Percentiles rank a stretch among this genome's conserved stretches.
Conservation (phyloP, 306 rosid species). For the Dryas drummondii region DNA sequence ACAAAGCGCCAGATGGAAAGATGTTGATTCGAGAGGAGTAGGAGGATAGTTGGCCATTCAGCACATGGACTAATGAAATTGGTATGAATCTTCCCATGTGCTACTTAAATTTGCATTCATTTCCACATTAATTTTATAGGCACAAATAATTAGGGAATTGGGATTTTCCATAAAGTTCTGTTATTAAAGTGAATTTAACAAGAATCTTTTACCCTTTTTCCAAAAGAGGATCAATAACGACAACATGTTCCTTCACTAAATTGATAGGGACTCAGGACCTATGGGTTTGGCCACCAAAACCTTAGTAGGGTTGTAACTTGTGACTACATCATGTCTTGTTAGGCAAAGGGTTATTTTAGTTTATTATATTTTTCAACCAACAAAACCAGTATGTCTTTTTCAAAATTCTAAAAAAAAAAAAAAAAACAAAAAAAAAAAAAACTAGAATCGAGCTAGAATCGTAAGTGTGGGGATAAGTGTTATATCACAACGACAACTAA, state of each 20-base stretch:
- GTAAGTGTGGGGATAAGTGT: too few relatives aligned
- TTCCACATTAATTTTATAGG: conserved; percentile 8
- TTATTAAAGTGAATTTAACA: background rate
- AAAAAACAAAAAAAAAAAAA: too few relatives aligned
- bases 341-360: background rate
- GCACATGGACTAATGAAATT: conserved; percentile 41
- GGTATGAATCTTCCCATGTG: conserved; percentile 20
- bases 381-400: too few relatives aligned
- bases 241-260: background rate
- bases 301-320: background rate
- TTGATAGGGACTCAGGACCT: conserved; percentile 18
- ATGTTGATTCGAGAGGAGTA: conserved; percentile 21
- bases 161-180: conserved; percentile 16
- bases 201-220: background rate
- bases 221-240: background rate
- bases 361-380: background rate
- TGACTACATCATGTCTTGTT: background rate
- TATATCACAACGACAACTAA: too few relatives aligned
- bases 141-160: background rate
- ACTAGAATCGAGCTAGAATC: too few relatives aligned
- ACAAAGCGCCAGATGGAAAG: conserved; percentile 13
- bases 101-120: conserved; percentile 12
- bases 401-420: too few relatives aligned
- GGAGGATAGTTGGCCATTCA: conserved; percentile 29
- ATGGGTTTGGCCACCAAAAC: conserved; percentile 15